These are phyloP conservation scores for Phytophthora fragariae DNA, from an alignment of 352 stramenopile species.

Conservation along the genomic window DNA sequence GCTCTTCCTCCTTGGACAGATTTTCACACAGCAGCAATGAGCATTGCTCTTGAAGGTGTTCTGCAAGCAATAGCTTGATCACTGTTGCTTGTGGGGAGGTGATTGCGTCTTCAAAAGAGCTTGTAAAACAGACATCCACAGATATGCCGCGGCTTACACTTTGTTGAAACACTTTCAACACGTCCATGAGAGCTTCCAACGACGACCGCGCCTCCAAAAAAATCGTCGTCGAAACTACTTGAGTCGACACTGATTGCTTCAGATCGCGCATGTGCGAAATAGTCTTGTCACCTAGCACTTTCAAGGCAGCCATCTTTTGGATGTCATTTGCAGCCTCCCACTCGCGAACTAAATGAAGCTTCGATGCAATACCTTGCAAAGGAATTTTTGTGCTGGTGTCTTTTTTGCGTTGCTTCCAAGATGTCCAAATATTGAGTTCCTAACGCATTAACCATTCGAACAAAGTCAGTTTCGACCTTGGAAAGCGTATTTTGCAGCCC, in stretches of 20 bases:
- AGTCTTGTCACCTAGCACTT: slow-evolving; percentile 28
- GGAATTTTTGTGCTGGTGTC: slow-evolving; percentile 47
- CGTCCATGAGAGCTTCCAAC: slow-evolving; percentile 33
- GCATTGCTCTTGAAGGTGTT: slow-evolving; percentile 78
- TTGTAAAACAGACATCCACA: slow-evolving; percentile 54
- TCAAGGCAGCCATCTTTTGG: slow-evolving; percentile 31
- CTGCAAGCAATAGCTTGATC: slow-evolving; percentile 72
- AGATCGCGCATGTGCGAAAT: slow-evolving; percentile 32
- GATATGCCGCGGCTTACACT: background rate
- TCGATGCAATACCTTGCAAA: slow-evolving; percentile 54
- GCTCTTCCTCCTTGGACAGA: slow-evolving; percentile 52
- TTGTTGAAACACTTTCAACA: slow-evolving; percentile 27
- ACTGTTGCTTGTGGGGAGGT: slow-evolving; percentile 57
- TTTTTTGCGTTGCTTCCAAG: slow-evolving; percentile 53
- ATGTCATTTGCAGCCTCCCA: slow-evolving; percentile 45
- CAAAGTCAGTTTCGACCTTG: background rate
- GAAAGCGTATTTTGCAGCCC: background rate
- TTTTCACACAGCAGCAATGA: slow-evolving; percentile 70
- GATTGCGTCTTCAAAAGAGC: slow-evolving; percentile 50
- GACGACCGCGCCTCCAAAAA: slow-evolving; percentile 29
- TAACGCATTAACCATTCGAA: slow-evolving; percentile 11
- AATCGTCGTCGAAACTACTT: background rate
- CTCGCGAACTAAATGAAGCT: slow-evolving; percentile 54
- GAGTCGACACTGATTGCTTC: slow-evolving; percentile 9
- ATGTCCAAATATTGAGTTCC: slow-evolving; percentile 78